Conservation (phyloP, 805 yeast species). For the Isabelozyma heimii region DNA sequence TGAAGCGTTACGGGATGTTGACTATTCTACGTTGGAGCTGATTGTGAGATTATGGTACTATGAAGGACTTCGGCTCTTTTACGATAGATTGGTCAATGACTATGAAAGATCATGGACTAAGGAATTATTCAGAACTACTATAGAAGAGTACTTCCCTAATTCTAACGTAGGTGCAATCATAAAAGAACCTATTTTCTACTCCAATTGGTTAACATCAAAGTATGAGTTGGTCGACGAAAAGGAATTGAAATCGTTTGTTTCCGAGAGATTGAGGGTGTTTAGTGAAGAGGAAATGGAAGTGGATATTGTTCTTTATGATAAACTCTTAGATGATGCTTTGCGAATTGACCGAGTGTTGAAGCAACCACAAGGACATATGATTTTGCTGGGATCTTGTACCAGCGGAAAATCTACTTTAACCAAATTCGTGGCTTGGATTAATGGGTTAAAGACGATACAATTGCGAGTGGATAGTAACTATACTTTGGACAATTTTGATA, state of each 20-base stretch:
- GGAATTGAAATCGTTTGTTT: slow-evolving; percentile 53
- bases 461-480: slow-evolving; percentile 56
- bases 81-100: slow-evolving; percentile 59
- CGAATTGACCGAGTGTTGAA: slow-evolving; percentile 78
- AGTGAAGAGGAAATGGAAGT: slow-evolving; percentile 74
- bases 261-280: slow-evolving; percentile 64
- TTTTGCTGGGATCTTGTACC: slow-evolving; percentile 77
- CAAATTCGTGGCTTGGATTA: slow-evolving; percentile 88
- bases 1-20: slow-evolving; percentile 42
- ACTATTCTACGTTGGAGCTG: slow-evolving; percentile 34
- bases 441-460: slow-evolving; percentile 64
- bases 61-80: slow-evolving; percentile 75
- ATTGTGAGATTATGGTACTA: slow-evolving; percentile 72
- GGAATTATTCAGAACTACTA: slow-evolving; percentile 25
- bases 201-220: slow-evolving; percentile 69
- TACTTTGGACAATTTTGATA: slow-evolving; percentile 63
- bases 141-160: slow-evolving; percentile 45
- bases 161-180: slow-evolving; percentile 34
- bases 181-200: slow-evolving; percentile 57
- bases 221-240: slow-evolving; percentile 54
- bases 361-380: slow-evolving; percentile 88
- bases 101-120: slow-evolving; percentile 52
- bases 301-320: slow-evolving; percentile 62
- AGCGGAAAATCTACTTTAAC: slow-evolving; percentile 78
- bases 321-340: slow-evolving; percentile 69